A percentile compares a stretch with the other conserved stretches of the same genome.
Evolutionary conservation across 2,329 filamentous ascomycete species (phyloP).

Genomic region (Xylariales sp.): DNA sequence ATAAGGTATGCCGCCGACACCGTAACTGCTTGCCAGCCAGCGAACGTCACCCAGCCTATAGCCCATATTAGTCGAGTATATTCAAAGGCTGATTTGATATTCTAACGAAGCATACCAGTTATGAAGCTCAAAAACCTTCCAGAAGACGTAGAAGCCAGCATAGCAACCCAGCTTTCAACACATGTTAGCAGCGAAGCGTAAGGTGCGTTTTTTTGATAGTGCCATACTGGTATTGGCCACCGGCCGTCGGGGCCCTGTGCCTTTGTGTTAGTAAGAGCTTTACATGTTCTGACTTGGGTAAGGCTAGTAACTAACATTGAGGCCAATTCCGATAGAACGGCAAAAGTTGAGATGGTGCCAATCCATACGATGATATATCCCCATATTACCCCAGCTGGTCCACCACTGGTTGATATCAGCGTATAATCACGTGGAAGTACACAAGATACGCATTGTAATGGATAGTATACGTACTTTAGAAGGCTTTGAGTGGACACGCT

Average conservation of each 20-base stretch:
- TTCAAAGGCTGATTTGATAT: too few relatives aligned
- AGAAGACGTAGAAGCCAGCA: conserved; percentile 11
- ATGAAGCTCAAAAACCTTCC: conserved; percentile 21
- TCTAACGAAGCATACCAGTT: conserved; percentile 10
- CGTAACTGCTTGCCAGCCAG: conserved; percentile 24
- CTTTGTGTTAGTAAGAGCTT: not conserved
- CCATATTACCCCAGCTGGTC: conserved; percentile 32
- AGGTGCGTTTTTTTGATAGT: not conserved
- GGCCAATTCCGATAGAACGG: conserved; percentile 22
- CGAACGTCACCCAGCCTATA: conserved; percentile 25
- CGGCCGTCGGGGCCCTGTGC: not conserved
- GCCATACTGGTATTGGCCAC: conserved; percentile 2
- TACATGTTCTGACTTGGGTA: not conserved
- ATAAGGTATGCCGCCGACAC: conserved; percentile 16
- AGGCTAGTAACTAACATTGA: conserved; percentile 19
- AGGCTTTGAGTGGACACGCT: not conserved
- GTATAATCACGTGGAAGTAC: not conserved
- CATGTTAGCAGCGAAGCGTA: not conserved
- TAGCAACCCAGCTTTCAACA: conserved; percentile 22
- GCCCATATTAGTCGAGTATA: not conserved
- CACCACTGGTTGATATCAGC: conserved; percentile 18
- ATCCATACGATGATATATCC: conserved; percentile 29
- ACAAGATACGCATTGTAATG: too few relatives aligned
- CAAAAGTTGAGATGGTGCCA: conserved; percentile 24
- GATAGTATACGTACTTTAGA: not conserved